phyloP scores from a whole-genome alignment of 164 flowering plant genomes.

The Liquidambar formosana region DNA sequence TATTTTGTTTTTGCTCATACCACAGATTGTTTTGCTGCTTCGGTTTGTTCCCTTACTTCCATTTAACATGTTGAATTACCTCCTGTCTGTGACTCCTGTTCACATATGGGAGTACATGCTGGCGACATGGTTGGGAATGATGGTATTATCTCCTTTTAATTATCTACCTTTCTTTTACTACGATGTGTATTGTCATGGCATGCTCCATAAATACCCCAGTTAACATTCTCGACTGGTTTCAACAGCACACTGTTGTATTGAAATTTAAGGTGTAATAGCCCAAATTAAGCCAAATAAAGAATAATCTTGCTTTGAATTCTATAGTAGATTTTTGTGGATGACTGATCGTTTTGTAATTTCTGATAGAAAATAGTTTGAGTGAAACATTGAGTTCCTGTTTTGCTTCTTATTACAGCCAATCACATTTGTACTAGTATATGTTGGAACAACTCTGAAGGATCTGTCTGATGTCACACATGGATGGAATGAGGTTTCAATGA shows the following conservation, averaged over 20 bases:
- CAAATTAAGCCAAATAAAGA: no score
- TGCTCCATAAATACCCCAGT: neutral
- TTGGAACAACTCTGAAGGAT: conserved; percentile 96
- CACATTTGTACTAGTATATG: conserved; percentile 81
- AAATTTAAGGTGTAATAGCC: no score
- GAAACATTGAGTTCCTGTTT: conserved; percentile 8
- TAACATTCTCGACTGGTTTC: no score
- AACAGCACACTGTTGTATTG: no score
- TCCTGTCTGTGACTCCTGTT: conserved; percentile 92
- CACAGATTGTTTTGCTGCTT: conserved; percentile 86
- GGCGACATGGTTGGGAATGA: conserved; percentile 99
- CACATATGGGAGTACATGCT: conserved; percentile 71
- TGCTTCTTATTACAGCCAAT: conserved; percentile 63
- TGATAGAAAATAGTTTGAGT: neutral
- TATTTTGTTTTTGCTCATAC: conserved; percentile 3
- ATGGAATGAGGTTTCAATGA: conserved; percentile 72
- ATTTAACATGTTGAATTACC: conserved; percentile 94
- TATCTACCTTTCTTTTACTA: neutral
- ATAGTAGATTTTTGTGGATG: neutral
- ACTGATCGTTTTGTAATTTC: neutral
- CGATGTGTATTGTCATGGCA: neutral
- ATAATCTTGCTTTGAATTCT: neutral
- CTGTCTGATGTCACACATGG: conserved; percentile 98
- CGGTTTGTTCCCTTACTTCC: conserved; percentile 97
- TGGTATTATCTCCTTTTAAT: conserved; percentile 49